These are phyloP conservation scores for Diplocarpon rosae DNA, from an alignment of 2,329 filamentous ascomycete genomes.

Conservation along the genomic window DNA sequence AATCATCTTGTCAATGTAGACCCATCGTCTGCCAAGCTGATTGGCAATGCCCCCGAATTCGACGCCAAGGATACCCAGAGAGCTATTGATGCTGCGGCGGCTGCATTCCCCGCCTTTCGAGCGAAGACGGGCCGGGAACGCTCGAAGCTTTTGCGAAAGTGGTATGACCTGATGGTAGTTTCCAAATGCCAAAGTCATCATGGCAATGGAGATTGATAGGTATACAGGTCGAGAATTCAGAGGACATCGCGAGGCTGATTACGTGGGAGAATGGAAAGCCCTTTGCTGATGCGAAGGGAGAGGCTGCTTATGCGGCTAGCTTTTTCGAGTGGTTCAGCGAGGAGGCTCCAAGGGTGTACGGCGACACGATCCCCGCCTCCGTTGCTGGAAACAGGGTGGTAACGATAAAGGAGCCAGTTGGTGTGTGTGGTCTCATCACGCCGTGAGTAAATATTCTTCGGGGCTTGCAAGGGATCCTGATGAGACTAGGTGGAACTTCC, in stretches of 20 bases:
- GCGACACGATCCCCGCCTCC: constrained; percentile 62
- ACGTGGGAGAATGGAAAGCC: constrained; percentile 90
- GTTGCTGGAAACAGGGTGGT: constrained; percentile 63
- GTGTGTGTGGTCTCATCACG: constrained; percentile 72
- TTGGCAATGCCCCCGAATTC: constrained; percentile 81
- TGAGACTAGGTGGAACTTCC: constrained; percentile 64
- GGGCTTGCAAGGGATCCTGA: neutral
- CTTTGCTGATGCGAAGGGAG: constrained; percentile 59
- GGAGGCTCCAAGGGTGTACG: constrained; percentile 63
- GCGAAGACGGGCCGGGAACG: constrained; percentile 64
- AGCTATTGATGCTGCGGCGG: constrained; percentile 74
- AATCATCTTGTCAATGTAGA: constrained; percentile 37
- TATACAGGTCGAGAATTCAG: constrained; percentile 48
- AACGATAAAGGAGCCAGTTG: constrained; percentile 74
- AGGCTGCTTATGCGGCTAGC: constrained; percentile 60
- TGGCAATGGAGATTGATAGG: constrained; percentile 1
- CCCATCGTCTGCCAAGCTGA: constrained; percentile 69
- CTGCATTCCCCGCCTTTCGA: constrained; percentile 62
- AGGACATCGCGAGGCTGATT: constrained; percentile 72
- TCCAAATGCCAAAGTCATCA: neutral
- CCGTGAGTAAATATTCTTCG: constrained; percentile 33
- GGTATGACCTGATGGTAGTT: constrained; percentile 64
- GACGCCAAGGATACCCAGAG: constrained; percentile 62
- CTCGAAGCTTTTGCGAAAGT: constrained; percentile 62
- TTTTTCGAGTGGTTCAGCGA: constrained; percentile 78